These are phyloP conservation scores for Kitagawia praeruptora DNA, from an alignment of 129 eudicot species.

Conservation along the genomic window DNA sequence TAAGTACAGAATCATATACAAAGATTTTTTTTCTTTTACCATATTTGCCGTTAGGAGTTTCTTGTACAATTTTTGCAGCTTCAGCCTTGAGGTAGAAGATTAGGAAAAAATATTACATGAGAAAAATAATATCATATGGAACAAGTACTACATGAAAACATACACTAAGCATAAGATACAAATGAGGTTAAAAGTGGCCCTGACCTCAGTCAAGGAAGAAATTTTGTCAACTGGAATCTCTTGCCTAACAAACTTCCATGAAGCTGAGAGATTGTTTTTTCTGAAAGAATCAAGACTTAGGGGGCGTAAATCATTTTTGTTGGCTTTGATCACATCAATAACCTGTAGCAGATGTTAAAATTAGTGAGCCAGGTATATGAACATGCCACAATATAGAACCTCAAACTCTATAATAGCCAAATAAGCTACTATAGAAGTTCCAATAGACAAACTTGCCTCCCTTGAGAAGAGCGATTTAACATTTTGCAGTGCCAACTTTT, in stretches of 20 bases:
- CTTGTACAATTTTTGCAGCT: conserved; percentile 31
- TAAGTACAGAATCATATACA: conserved; percentile 5
- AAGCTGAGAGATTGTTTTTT: conserved; percentile 62
- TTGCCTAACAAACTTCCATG: conserved; percentile 57
- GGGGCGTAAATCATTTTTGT: conserved; percentile 72
- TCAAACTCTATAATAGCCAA: not conserved
- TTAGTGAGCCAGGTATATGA: conserved; percentile 2
- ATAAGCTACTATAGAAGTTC: not conserved
- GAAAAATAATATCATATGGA: not conserved
- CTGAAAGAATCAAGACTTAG: conserved; percentile 64
- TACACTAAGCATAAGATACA: not conserved
- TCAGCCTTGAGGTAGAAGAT: conserved; percentile 18
- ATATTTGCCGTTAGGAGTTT: conserved; percentile 32
- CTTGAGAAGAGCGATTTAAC: conserved; percentile 56
- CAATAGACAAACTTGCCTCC: conserved; percentile 40
- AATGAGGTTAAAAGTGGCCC: conserved; percentile 9
- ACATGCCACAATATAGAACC: not conserved
- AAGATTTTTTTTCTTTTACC: conserved; percentile 27
- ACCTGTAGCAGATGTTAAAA: conserved; percentile 39
- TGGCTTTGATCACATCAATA: conserved; percentile 73
- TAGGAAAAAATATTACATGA: conserved; percentile 2
- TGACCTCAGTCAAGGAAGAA: conserved; percentile 48
- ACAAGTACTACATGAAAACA: not conserved
- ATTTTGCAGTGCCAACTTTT: conserved; percentile 59
- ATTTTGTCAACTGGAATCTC: conserved; percentile 25